These are phyloP conservation scores for Arthrocladium fulminans DNA, from an alignment of 2,329 filamentous ascomycete species.

Conservation along the genomic window DNA sequence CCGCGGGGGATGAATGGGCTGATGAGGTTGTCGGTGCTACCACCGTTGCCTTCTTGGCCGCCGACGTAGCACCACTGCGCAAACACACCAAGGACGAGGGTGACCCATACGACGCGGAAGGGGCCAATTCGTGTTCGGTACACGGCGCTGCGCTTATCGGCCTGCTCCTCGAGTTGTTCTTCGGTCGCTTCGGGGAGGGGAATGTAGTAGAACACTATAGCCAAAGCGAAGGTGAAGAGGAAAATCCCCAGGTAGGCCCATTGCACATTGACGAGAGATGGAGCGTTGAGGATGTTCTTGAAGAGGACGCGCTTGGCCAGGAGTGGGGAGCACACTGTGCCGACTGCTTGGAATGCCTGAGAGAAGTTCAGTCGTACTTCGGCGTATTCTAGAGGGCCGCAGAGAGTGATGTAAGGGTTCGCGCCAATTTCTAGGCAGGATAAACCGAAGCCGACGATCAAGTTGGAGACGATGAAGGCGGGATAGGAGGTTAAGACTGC, in stretches of 20 bases:
- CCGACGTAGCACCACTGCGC: slow-evolving; percentile 54
- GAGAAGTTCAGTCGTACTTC: slow-evolving; percentile 53
- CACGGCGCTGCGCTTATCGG: slow-evolving; percentile 42
- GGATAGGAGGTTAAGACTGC: slow-evolving; percentile 53
- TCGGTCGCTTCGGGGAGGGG: slow-evolving; percentile 55
- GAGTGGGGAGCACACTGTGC: slow-evolving; percentile 50
- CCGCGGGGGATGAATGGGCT: slow-evolving; percentile 21
- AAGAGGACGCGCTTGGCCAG: slow-evolving; percentile 53
- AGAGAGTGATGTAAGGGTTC: slow-evolving; percentile 55
- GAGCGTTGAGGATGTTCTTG: slow-evolving; percentile 38
- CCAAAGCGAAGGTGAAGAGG: slow-evolving; percentile 50
- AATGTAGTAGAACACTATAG: slow-evolving; percentile 52
- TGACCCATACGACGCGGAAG: slow-evolving; percentile 47
- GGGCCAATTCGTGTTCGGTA: slow-evolving; percentile 39
- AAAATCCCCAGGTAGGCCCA: slow-evolving; percentile 58
- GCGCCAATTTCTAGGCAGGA: slow-evolving; percentile 52
- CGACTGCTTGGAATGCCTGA: slow-evolving; percentile 53
- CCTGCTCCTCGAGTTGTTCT: slow-evolving; percentile 48
- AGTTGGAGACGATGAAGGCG: slow-evolving; percentile 54
- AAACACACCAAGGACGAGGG: slow-evolving; percentile 46
- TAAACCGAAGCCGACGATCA: slow-evolving; percentile 53
- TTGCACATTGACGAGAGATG: slow-evolving; percentile 51
- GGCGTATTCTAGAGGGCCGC: slow-evolving; percentile 51
- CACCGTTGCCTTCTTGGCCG: slow-evolving; percentile 49
- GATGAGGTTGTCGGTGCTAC: slow-evolving; percentile 40